Base-by-base conservation (phyloP, 2,329 filamentous ascomycete species). In the Cladosporium sp. region DNA sequence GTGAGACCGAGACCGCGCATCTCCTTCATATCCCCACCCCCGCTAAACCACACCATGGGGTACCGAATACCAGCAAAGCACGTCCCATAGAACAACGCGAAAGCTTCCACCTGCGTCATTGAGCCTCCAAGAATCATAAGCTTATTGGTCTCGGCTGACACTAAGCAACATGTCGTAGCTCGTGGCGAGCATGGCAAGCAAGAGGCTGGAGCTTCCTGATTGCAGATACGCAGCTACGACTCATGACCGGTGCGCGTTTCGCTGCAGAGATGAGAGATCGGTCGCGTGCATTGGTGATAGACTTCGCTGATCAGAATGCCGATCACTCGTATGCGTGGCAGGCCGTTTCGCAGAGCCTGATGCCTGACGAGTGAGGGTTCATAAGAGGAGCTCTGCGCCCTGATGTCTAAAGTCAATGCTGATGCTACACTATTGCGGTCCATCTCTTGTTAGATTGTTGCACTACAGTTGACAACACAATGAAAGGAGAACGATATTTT, bases 401-500 rank as follows among this genome's bases (percentile, higher is more conserved):
- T 21, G 18, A n/a, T 21, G 52, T 23, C 23, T 21, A 1, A 7
- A 12, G 29, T 3, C n/a, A 29, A 31, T 33, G 52, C 52, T 55
- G 52, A 21, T 33, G 52, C 52, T 55, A 31, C n/a, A 55, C 29
- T 31, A 33, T 33, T 33, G n/a, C 52, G 52, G 28, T 33, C n/a
- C 18, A n/a, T 31, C 26, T 31, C n/a, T 33, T 55, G 31, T 14
- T 18, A 31, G 26, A n/a, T 29, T 31, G 2, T 3, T 6, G 28
- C 26, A 53, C 28, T n/a, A 11, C 21, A 28, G 12, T 35, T n/a
- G 18, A 50, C 55, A 23, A 55, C 56, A 71, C 65, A 52, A 72
- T 67, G 64, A 72, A 72, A 26, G 63, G 56, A 33, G 56, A 76
- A 72, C 82, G 80, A 59, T 86, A 84, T 69, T 85, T 85, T 74